Conservation (phyloP, 768 basidiomycete species). For the Trametes sanguinea region DNA sequence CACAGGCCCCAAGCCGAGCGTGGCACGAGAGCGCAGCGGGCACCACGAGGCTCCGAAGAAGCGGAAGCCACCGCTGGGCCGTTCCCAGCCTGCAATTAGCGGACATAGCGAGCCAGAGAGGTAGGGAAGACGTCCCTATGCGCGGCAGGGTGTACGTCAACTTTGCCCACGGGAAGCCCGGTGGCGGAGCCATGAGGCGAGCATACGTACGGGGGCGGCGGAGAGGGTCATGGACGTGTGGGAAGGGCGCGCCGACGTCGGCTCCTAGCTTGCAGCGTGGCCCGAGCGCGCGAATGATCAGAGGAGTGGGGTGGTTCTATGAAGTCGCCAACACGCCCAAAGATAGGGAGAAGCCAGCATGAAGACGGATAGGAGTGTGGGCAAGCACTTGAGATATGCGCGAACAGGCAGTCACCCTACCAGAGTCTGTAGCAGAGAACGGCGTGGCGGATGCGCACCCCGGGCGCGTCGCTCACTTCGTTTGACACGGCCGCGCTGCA, state of each 20-base stretch:
- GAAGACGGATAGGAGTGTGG: neutral
- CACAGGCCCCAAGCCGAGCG: neutral
- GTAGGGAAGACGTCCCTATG: neutral
- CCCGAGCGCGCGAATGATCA: slow-evolving; percentile 2
- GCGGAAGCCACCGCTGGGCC: slow-evolving; percentile 7
- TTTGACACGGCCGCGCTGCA: neutral
- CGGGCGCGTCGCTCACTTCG: neutral
- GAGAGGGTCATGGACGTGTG: neutral
- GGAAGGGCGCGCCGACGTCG: slow-evolving; percentile 11
- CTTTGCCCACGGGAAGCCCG: slow-evolving; percentile 6
- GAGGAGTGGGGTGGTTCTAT: neutral
- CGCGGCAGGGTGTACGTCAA: slow-evolving; percentile 11
- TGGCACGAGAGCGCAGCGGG: slow-evolving; percentile 7
- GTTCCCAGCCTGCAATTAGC: slow-evolving; percentile 10
- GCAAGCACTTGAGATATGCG: neutral
- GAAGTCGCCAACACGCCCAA: slow-evolving; percentile 11
- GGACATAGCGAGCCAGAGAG: slow-evolving; percentile 16
- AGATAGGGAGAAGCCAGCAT: slow-evolving; percentile 15
- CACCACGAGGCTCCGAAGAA: slow-evolving; percentile 15
- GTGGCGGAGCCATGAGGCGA: neutral
- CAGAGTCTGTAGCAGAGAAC: slow-evolving; percentile 1
- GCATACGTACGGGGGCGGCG: neutral
- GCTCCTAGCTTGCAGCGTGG: slow-evolving; percentile 3
- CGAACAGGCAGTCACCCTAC: slow-evolving; percentile 3
- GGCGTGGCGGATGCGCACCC: slow-evolving; percentile 17